Base-by-base conservation (phyloP, 208 protist genomes). In the Endotrypanum monterogeii region DNA sequence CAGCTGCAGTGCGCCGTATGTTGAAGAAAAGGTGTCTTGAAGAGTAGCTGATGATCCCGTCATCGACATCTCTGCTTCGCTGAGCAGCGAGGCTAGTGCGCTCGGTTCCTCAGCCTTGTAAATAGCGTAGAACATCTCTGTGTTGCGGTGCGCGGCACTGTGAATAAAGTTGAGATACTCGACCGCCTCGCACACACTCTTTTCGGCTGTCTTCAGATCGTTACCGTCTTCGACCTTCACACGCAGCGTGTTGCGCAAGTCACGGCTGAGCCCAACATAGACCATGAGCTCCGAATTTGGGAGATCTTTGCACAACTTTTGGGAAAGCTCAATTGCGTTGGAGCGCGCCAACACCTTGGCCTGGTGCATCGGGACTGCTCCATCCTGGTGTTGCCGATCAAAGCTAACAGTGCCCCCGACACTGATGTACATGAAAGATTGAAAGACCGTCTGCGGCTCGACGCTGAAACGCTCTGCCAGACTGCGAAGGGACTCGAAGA, bases 211-310 rank as follows among this genome's bases (percentile, higher is more conserved):
- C 48, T 78, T 79, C 54, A 98, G 83, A 76, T 98, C 94, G 74
- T 94, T 96, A 25, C 78, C 84, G 76, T 96, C 94, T 71, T 98
- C 91, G 2, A 96, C 86, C 72, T 98, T 98, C 25, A 98, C 90
- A 16, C 92, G 89, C 54, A 96, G 68, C 1, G 87, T 80, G 25
- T 78, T 78, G 46, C 94, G 92, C 30, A 95, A 80, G 60, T 84
- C 82, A 32, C 91, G 86, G 68, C 87, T 85, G 16, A 89, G 69
- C 16, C 75, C 82, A 3, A 96, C 89, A 76, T 90, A 93, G 46
- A 83, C 77, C 86, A 89, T 84, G 12, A 98, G 76, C 58, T 92
- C 82, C 55, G 76, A 72, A 62, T 76, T 80, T 14, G 89, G 77
- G 14, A 97, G 48, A 35, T 71, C 75, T 23, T 80, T 74, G 16